phyloP scores from a whole-genome alignment of 371 early-diverging fungal genomes.

The Saksenaea vasiformis region DNA sequence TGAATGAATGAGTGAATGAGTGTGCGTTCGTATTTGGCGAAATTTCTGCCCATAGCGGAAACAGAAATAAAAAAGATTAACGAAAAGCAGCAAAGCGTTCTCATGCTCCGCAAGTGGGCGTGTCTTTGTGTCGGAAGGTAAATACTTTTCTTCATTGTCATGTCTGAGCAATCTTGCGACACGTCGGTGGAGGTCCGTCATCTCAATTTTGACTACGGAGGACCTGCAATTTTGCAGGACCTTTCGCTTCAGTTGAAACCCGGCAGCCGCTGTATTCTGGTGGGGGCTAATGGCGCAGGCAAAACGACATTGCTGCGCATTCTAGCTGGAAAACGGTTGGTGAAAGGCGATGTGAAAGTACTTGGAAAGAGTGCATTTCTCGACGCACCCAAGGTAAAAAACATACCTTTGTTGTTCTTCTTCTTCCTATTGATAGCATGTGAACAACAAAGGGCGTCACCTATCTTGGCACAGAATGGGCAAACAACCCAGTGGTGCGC shows the following conservation, averaged over 20 bases:
- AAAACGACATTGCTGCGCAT: slow-evolving; percentile 69
- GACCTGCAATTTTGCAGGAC: slow-evolving; percentile 56
- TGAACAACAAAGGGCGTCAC: slow-evolving; percentile 56
- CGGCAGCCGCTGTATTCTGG: slow-evolving; percentile 66
- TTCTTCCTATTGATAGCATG: neutral
- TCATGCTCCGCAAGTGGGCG: too few species aligned
- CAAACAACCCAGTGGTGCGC: slow-evolving; percentile 53
- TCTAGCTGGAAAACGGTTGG: slow-evolving; percentile 72
- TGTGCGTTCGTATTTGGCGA: too few species aligned
- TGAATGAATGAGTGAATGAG: too few species aligned
- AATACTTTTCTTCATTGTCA: neutral
- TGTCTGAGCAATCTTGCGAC: neutral
- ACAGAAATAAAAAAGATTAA: too few species aligned
- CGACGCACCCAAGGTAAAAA: slow-evolving; percentile 52
- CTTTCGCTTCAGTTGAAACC: slow-evolving; percentile 50
- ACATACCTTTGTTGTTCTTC: neutral
- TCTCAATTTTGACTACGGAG: slow-evolving; percentile 66
- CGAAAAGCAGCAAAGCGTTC: too few species aligned
- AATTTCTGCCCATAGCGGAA: too few species aligned
- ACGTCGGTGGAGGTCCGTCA: slow-evolving; percentile 31
- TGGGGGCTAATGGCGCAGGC: slow-evolving; percentile 68
- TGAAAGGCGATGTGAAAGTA: slow-evolving; percentile 54
- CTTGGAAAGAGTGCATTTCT: slow-evolving; percentile 68
- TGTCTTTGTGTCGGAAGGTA: too few species aligned
- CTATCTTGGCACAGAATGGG: slow-evolving; percentile 87